Percentiles rank a stretch among this genome's conserved stretches.
phyloP scores from a whole-genome alignment of 257 asterid species.

The Solanum sejunctum region DNA sequence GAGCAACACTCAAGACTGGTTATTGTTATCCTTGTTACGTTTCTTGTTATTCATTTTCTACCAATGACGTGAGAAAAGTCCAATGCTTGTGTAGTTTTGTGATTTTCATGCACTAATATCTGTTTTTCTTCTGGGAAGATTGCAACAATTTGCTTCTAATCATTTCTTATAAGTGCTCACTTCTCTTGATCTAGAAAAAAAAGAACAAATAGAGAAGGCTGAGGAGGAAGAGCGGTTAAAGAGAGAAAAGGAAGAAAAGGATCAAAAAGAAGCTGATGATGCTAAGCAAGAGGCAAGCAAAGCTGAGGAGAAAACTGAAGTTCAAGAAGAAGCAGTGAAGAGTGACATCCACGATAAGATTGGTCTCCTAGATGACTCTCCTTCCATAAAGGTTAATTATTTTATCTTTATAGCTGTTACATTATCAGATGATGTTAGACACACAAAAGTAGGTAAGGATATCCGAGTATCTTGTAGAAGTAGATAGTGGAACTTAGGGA shows the following conservation, averaged over 20 bases:
- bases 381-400: conserved; percentile 27
- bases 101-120: not conserved
- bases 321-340: conserved; percentile 21
- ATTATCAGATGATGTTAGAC: not conserved
- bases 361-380: conserved; percentile 34
- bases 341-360: conserved; percentile 26
- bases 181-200: conserved; percentile 39
- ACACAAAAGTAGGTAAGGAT: not conserved
- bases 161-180: not conserved
- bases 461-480: not conserved
- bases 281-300: conserved; percentile 29
- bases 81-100: not conserved
- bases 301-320: conserved; percentile 23
- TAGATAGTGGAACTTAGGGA: not conserved
- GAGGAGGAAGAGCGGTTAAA: conserved; percentile 79
- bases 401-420: not conserved
- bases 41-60: not conserved
- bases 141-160: not conserved
- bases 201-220: conserved; percentile 83
- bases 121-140: not conserved
- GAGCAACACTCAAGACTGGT: not conserved
- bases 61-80: not conserved
- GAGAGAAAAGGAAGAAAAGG: conserved; percentile 78
- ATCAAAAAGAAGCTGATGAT: conserved; percentile 47
- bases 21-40: not conserved